These are phyloP conservation scores for Phalaenopsis equestris DNA, from an alignment of 106 monocot species.

Conservation along the genomic window DNA sequence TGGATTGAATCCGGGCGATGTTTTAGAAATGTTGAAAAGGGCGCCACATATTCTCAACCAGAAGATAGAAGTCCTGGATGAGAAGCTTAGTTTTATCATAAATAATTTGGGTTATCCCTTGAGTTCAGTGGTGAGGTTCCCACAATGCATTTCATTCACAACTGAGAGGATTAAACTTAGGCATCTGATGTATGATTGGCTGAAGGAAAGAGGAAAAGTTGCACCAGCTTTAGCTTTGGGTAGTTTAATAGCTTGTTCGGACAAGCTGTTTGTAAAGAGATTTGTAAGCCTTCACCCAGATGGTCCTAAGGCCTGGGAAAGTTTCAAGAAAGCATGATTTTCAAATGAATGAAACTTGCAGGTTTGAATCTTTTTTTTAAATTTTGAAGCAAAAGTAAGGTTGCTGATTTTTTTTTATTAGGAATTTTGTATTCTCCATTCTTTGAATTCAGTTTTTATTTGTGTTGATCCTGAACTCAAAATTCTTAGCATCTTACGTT, in stretches of 20 bases:
- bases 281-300: constrained; percentile 31
- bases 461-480: too few relatives aligned
- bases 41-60: constrained; percentile 55
- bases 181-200: constrained; percentile 77
- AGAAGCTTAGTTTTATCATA: constrained; percentile 58
- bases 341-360: constrained; percentile 17
- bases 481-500: too few relatives aligned
- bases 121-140: constrained; percentile 38
- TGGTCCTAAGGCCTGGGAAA: constrained; percentile 48
- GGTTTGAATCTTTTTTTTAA: not conserved
- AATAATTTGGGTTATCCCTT: constrained; percentile 42
- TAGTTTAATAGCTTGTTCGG: constrained; percentile 42
- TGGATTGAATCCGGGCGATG: constrained; percentile 44
- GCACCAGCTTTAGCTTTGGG: constrained; percentile 27
- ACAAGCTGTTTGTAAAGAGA: constrained; percentile 31
- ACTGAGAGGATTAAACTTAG: constrained; percentile 43
- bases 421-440: too few relatives aligned
- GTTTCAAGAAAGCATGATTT: constrained; percentile 31
- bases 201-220: constrained; percentile 39
- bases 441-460: too few relatives aligned
- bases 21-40: constrained; percentile 43
- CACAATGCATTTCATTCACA: constrained; percentile 42
- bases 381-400: not conserved
- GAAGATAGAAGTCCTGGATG: constrained; percentile 37
- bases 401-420: too few relatives aligned